Evolutionary conservation across 2,329 filamentous ascomycete species (phyloP).

Genomic region (Nannizziopsis barbatae): DNA sequence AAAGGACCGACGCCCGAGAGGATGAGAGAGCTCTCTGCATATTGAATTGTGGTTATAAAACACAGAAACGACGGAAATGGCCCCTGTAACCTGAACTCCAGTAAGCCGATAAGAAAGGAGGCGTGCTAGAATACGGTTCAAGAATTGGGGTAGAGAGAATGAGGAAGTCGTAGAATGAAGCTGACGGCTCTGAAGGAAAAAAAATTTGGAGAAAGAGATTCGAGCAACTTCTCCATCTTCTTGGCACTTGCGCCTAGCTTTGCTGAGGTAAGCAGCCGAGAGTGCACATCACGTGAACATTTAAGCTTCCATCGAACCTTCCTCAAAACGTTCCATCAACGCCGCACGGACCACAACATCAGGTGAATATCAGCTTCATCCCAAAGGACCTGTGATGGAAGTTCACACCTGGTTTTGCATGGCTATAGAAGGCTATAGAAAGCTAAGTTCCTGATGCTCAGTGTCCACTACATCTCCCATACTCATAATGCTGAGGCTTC

Average conservation of each 20-base stretch:
- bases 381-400: too few relatives aligned
- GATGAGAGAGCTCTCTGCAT: conserved; percentile 94
- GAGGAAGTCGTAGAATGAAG: conserved; percentile 24
- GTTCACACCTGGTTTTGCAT: too few relatives aligned
- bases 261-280: neutral
- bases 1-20: conserved; percentile 68
- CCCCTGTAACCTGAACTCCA: conserved; percentile 25
- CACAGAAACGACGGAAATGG: conserved; percentile 21
- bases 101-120: conserved; percentile 19
- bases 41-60: conserved; percentile 23
- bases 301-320: neutral
- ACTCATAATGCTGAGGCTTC: too few relatives aligned
- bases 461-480: too few relatives aligned
- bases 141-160: conserved; percentile 22
- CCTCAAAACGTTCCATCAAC: neutral
- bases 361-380: neutral
- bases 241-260: conserved; percentile 23
- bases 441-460: too few relatives aligned
- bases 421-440: too few relatives aligned
- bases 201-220: conserved; percentile 13
- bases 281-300: neutral
- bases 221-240: conserved; percentile 31
- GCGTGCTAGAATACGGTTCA: conserved; percentile 17
- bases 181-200: conserved; percentile 2
- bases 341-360: conserved; percentile 3